A percentile compares a stretch with the other conserved stretches of the same genome.
Conservation (phyloP, 257 asterid genomes). For the Solanum sitiens region DNA sequence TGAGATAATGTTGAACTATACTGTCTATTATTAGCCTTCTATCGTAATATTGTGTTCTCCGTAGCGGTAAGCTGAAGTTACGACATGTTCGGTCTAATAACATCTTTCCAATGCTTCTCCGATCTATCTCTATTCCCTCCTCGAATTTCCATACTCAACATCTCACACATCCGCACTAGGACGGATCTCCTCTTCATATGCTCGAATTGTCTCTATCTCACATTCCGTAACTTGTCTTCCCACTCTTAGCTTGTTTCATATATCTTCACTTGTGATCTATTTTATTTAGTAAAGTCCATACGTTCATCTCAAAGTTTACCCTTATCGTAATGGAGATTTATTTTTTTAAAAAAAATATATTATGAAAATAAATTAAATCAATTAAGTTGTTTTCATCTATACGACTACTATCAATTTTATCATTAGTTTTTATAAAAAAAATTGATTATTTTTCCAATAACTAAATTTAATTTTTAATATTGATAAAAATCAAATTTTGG, state of each 20-base stretch:
- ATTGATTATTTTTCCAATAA: neutral
- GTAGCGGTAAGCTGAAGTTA: neutral
- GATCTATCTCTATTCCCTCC: neutral
- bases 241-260: neutral
- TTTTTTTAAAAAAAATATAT: accelerated
- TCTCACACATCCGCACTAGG: neutral
- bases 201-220: neutral
- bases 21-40: neutral
- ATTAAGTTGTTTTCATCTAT: neutral
- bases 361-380: neutral
- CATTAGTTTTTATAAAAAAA: neutral
- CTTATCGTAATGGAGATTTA: neutral
- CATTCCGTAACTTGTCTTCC: neutral
- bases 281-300: neutral
- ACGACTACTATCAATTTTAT: neutral
- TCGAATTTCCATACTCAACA: neutral
- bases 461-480: neutral
- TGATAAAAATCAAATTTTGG: neutral
- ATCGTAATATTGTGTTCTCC: neutral
- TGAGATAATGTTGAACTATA: neutral
- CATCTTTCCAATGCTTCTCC: accelerated
- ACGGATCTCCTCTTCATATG: neutral
- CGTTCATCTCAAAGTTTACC: neutral
- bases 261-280: neutral
- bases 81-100: accelerated